These are phyloP conservation scores for Xylariaceae sp. DNA, from an alignment of 2,329 filamentous ascomycete genomes.

Conservation along the genomic window DNA sequence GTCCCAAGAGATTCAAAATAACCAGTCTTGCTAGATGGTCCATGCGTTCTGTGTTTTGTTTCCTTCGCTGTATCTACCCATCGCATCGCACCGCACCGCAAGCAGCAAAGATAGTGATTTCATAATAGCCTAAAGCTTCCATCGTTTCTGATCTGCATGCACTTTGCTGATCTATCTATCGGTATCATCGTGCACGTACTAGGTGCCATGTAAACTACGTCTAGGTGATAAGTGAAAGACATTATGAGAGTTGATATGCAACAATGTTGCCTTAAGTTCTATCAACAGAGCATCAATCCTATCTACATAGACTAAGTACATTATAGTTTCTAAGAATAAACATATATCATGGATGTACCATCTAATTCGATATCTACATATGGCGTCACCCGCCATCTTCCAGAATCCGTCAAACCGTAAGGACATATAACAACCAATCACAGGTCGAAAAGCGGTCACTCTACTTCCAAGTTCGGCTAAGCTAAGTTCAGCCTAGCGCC, in stretches of 20 bases:
- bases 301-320: neutral
- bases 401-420: too few relatives aligned
- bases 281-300: neutral
- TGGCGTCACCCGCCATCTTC: conserved; percentile 19
- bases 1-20: neutral
- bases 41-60: too few relatives aligned
- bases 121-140: conserved; percentile 24
- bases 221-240: conserved; percentile 13
- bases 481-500: conserved; percentile 11
- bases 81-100: neutral
- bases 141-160: conserved; percentile 3
- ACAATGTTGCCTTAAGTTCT: conserved; percentile 14
- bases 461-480: conserved; percentile 18
- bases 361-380: conserved; percentile 5
- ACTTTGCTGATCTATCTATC: neutral
- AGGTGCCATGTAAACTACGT: conserved; percentile 4
- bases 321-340: conserved; percentile 25
- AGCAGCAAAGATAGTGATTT: neutral
- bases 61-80: conserved; percentile 8
- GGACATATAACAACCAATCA: conserved; percentile 13
- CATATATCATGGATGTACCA: conserved; percentile 3
- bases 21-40: neutral
- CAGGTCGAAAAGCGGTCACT: conserved; percentile 1
- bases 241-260: conserved; percentile 4
- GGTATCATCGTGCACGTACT: conserved; percentile 4